These are phyloP conservation scores for Auxenochlorella protothecoides DNA, from an alignment of 139 green algal species.

Conservation along the genomic window DNA sequence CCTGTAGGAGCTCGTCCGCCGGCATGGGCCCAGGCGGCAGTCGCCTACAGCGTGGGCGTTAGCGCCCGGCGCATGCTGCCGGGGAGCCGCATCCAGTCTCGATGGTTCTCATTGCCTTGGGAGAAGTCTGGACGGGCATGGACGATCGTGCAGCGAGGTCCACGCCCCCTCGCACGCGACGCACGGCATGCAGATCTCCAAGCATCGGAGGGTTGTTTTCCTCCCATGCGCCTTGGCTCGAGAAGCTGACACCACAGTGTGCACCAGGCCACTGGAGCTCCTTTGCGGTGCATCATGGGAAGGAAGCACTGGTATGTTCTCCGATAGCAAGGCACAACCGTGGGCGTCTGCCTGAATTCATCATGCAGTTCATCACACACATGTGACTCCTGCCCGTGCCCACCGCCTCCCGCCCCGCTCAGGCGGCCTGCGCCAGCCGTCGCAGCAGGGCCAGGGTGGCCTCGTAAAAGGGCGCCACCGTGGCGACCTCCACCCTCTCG, in stretches of 20 bases:
- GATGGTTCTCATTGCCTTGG: no score
- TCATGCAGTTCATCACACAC: neutral
- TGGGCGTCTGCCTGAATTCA: neutral
- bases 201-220: no score
- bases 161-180: neutral
- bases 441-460: slow-evolving; percentile 40
- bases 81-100: no score
- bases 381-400: neutral
- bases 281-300: no score
- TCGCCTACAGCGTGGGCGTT: no score
- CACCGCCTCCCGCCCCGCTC: neutral
- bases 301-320: neutral
- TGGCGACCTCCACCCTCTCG: slow-evolving; percentile 46
- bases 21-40: neutral
- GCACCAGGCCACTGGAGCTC: no score
- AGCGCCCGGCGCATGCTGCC: no score
- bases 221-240: no score
- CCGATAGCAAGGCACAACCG: neutral
- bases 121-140: no score
- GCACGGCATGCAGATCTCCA: neutral
- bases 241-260: no score
- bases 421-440: slow-evolving; percentile 22
- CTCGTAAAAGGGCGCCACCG: slow-evolving; percentile 53
- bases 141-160: no score
- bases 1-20: neutral